These are phyloP conservation scores for Ophiostoma angusticollis DNA, from an alignment of 2,329 filamentous ascomycete genomes.

Conservation along the genomic window DNA sequence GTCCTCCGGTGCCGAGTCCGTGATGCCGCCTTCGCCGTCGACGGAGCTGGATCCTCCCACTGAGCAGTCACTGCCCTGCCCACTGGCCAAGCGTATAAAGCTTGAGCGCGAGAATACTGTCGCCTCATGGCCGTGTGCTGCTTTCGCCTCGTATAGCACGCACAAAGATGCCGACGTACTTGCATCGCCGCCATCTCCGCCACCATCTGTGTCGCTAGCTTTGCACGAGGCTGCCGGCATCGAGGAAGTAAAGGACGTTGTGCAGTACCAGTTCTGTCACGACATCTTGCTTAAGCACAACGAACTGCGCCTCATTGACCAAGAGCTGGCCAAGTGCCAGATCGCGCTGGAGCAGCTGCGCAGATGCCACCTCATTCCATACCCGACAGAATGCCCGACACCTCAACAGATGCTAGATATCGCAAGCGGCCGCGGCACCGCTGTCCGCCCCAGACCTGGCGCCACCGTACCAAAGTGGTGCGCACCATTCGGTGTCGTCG, in stretches of 20 bases:
- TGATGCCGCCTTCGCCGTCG: slow-evolving; percentile 8
- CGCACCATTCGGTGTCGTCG: slow-evolving; percentile 77
- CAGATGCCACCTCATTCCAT: slow-evolving; percentile 83
- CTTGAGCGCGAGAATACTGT: slow-evolving; percentile 22
- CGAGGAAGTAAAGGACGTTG: slow-evolving; percentile 52
- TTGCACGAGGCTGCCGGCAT: slow-evolving; percentile 20
- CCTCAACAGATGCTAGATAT: slow-evolving; percentile 58
- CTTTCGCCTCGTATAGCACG: neutral
- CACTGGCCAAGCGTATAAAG: slow-evolving; percentile 16
- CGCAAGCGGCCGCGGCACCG: slow-evolving; percentile 60
- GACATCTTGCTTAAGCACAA: slow-evolving; percentile 92
- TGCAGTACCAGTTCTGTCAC: slow-evolving; percentile 78
- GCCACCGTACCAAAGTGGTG: slow-evolving; percentile 62
- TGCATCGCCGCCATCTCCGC: slow-evolving; percentile 10
- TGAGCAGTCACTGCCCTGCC: neutral
- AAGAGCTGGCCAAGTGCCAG: slow-evolving; percentile 93
- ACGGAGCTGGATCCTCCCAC: slow-evolving; percentile 1
- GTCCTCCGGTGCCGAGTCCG: neutral
- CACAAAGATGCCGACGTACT: neutral
- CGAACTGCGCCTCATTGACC: slow-evolving; percentile 85
- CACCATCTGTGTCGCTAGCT: slow-evolving; percentile 9
- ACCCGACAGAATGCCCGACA: slow-evolving; percentile 57
- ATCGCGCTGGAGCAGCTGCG: slow-evolving; percentile 85
- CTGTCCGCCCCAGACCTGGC: slow-evolving; percentile 48
- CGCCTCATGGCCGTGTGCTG: slow-evolving; percentile 9